Evolutionary conservation across 805 yeast genomes (phyloP).

Genomic region (Ogataea glucozyma): DNA sequence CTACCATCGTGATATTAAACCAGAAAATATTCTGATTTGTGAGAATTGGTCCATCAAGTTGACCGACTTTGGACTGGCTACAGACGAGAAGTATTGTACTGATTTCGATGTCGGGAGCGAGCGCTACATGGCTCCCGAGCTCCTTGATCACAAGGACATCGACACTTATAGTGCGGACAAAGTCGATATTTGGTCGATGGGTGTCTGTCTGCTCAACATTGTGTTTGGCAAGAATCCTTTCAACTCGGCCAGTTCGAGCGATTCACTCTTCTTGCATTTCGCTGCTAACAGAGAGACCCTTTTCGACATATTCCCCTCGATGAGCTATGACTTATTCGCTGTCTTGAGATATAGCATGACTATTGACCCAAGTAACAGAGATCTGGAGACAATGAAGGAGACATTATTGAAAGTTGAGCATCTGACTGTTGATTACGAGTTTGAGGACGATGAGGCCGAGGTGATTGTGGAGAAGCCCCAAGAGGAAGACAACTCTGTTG

Average conservation of each 20-base stretch:
- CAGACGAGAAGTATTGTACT: constrained; percentile 51
- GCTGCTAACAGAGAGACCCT: constrained; percentile 85
- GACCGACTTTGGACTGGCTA: constrained; percentile 62
- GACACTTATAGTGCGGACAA: constrained; percentile 74
- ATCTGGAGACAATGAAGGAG: constrained; percentile 55
- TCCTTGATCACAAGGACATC: constrained; percentile 58
- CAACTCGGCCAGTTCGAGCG: constrained; percentile 71
- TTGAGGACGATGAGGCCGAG: constrained; percentile 32
- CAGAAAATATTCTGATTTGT: constrained; percentile 54
- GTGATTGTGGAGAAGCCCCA: constrained; percentile 21
- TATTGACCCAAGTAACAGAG: constrained; percentile 85
- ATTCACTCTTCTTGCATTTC: constrained; percentile 81
- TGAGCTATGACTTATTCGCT: constrained; percentile 85
- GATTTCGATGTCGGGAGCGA: constrained; percentile 89
- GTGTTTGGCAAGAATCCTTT: constrained; percentile 91
- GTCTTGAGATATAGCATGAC: constrained; percentile 77
- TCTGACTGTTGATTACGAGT: constrained; percentile 84
- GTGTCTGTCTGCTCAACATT: constrained; percentile 76
- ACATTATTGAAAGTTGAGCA: constrained; percentile 62
- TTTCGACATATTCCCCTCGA: constrained; percentile 86
- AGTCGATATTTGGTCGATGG: constrained; percentile 88
- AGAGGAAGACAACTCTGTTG: constrained; percentile 19
- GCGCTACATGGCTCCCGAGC: constrained; percentile 93
- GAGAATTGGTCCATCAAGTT: constrained; percentile 58
- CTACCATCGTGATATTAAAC: constrained; percentile 58